These are phyloP conservation scores for Ophiognomonia clavigignenti-juglandacearum DNA, from an alignment of 2,329 filamentous ascomycete species.

Conservation along the genomic window DNA sequence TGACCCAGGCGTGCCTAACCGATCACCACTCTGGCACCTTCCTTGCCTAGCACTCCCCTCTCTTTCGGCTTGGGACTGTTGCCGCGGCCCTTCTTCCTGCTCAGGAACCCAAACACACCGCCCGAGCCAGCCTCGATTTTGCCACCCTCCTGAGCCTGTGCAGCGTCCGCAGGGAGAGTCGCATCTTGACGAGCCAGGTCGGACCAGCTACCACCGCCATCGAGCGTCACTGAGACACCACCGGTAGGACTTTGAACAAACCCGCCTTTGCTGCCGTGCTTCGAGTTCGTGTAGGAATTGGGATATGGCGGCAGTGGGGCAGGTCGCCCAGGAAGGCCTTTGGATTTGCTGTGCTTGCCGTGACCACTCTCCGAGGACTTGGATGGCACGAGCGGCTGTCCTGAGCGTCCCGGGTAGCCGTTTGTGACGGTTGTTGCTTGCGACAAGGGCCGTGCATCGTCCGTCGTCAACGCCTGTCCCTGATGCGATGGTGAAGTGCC, in stretches of 20 bases:
- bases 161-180: constrained; percentile 65
- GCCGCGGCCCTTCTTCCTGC: constrained; percentile 81
- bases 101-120: constrained; percentile 87
- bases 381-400: constrained; percentile 8
- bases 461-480: constrained; percentile 47
- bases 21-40: constrained; percentile 81
- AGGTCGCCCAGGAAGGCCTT: constrained; percentile 24
- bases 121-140: constrained; percentile 57
- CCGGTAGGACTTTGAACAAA: constrained; percentile 73
- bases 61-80: constrained; percentile 94
- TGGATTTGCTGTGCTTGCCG: constrained; percentile 11
- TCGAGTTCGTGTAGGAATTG: constrained; percentile 35
- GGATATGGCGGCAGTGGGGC: constrained; percentile 43
- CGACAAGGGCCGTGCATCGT: constrained; percentile 40
- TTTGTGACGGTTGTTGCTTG: constrained; percentile 21
- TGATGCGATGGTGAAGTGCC: constrained; percentile 11
- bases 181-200: constrained; percentile 81
- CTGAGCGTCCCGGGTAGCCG: constrained; percentile 17
- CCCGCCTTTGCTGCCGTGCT: constrained; percentile 30
- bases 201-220: constrained; percentile 86
- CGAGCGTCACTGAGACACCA: constrained; percentile 85
- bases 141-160: constrained; percentile 40
- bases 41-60: constrained; percentile 87
- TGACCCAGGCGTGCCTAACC: constrained; percentile 36
- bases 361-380: constrained; percentile 7